Percentiles rank a stretch among this genome's conserved stretches.
Conservation (phyloP, 805 yeast species). For the Lipomyces sp. region DNA sequence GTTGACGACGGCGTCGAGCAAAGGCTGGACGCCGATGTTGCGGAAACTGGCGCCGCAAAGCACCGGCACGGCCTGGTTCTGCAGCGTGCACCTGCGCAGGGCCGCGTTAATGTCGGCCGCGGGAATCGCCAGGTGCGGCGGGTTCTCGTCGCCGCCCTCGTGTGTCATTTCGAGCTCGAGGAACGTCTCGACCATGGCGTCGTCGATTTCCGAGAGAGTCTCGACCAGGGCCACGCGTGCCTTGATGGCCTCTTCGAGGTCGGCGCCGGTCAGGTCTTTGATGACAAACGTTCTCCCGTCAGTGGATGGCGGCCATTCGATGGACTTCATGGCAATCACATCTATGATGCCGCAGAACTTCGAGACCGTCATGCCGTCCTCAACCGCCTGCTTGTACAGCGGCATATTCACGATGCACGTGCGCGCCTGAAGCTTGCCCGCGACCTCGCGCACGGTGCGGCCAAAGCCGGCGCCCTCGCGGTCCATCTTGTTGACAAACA, state of each 20-base stretch:
- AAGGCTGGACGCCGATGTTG: constrained; percentile 93
- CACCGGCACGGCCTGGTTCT: constrained; percentile 64
- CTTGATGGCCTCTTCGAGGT: constrained; percentile 48
- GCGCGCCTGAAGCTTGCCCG: constrained; percentile 67
- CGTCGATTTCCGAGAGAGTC: constrained; percentile 79
- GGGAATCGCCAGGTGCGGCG: constrained; percentile 55
- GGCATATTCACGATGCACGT: constrained; percentile 79
- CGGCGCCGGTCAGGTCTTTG: constrained; percentile 31
- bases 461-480: constrained; percentile 93
- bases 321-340: constrained; percentile 58
- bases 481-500: constrained; percentile 93
- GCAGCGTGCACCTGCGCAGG: constrained; percentile 60
- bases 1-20: constrained; percentile 74
- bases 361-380: constrained; percentile 35
- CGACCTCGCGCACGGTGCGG: constrained; percentile 80
- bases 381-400: constrained; percentile 26
- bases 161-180: constrained; percentile 68
- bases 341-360: constrained; percentile 72
- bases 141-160: too few species aligned
- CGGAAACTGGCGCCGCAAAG: constrained; percentile 89
- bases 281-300: constrained; percentile 51
- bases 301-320: constrained; percentile 42
- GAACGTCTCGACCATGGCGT: constrained; percentile 68
- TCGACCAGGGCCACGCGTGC: constrained; percentile 79
- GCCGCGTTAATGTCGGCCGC: constrained; percentile 53